These are phyloP conservation scores for Ogataea philodendri DNA, from an alignment of 805 yeast species.

Conservation along the genomic window DNA sequence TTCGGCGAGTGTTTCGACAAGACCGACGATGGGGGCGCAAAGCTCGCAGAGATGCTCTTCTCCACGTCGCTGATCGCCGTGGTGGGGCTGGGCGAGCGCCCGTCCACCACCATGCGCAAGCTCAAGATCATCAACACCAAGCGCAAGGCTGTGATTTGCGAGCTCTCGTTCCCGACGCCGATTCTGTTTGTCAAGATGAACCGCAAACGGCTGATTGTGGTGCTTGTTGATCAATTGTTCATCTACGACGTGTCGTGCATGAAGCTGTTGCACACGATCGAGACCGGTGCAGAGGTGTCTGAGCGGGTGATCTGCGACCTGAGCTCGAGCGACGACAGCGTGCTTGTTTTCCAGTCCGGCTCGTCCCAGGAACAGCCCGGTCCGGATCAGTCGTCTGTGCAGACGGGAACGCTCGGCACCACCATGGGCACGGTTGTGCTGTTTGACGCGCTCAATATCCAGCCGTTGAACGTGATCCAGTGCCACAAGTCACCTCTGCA, in stretches of 20 bases:
- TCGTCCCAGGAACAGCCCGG: constrained; percentile 4
- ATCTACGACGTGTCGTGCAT: constrained; percentile 90
- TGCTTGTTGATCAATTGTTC: constrained; percentile 75
- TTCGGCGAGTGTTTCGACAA: constrained; percentile 66
- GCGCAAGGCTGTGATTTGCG: constrained; percentile 74
- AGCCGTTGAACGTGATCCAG: constrained; percentile 76
- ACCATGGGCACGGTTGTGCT: constrained; percentile 66
- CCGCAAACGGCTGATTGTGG: constrained; percentile 75
- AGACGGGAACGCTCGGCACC: constrained; percentile 2
- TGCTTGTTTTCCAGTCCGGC: constrained; percentile 53
- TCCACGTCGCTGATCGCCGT: constrained; percentile 82
- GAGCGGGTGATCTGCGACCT: constrained; percentile 29
- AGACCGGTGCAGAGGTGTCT: constrained; percentile 39
- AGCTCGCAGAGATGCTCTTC: constrained; percentile 85
- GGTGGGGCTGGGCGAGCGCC: constrained; percentile 74
- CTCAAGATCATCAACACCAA: constrained; percentile 82
- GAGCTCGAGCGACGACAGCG: constrained; percentile 45
- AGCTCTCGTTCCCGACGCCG: constrained; percentile 77
- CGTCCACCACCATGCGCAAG: constrained; percentile 72
- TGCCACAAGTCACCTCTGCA: constrained; percentile 84
- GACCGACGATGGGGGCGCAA: constrained; percentile 51
- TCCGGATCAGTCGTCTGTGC: too few species aligned
- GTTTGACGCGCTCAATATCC: constrained; percentile 70
- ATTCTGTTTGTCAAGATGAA: constrained; percentile 74
- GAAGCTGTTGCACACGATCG: constrained; percentile 72